Percentiles rank a stretch among this genome's conserved stretches.
Conservation (phyloP, 768 basidiomycete species). For the Trametes maxima region DNA sequence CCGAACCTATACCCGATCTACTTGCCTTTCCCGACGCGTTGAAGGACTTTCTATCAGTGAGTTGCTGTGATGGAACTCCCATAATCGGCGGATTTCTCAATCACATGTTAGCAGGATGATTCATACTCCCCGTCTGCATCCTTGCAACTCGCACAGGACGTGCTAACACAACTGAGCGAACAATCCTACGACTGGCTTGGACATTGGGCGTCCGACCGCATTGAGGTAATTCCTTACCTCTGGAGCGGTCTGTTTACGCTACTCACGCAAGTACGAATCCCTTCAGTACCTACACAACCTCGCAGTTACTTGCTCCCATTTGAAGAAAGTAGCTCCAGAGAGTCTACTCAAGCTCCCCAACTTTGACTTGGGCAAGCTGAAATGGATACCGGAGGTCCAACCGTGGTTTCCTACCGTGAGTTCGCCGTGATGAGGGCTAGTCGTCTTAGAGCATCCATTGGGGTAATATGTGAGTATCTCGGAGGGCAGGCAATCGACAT, state of each 20-base stretch:
- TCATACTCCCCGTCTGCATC: conserved; percentile 44
- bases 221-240: conserved; percentile 16
- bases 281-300: conserved; percentile 42
- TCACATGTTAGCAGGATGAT: conserved; percentile 35
- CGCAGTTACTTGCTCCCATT: conserved; percentile 20
- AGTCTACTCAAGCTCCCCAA: conserved; percentile 17
- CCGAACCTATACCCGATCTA: conserved; percentile 60
- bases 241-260: conserved; percentile 22
- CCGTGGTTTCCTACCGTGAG: conserved; percentile 32
- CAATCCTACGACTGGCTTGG: conserved; percentile 8
- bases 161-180: conserved; percentile 33
- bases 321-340: conserved; percentile 18
- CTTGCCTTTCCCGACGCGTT: conserved; percentile 48
- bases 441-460: not conserved
- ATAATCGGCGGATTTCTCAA: not conserved
- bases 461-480: not conserved
- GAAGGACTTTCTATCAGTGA: conserved; percentile 42
- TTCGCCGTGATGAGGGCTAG: not conserved
- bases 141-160: conserved; percentile 46
- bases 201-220: conserved; percentile 18
- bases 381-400: conserved; percentile 29
- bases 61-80: not conserved
- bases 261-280: not conserved
- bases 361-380: conserved; percentile 21
- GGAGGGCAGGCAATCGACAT: too few relatives aligned